Percentiles rank a stretch among this genome's conserved stretches.
Conservation (phyloP, 345 rosid species). For the Bretschneidera sinensis region DNA sequence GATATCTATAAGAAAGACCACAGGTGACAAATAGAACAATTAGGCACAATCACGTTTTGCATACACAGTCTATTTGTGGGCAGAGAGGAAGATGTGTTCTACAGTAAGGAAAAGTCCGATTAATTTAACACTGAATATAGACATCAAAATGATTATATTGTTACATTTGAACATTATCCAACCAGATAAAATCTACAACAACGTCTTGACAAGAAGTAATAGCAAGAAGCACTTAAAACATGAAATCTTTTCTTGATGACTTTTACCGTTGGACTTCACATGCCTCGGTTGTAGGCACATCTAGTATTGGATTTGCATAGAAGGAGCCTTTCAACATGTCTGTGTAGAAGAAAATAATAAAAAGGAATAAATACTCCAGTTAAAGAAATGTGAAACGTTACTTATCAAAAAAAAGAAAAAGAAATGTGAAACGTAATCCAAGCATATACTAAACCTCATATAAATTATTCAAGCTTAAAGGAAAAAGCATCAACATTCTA, state of each 20-base stretch:
- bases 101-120: background rate
- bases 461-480: background rate
- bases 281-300: conserved; percentile 63
- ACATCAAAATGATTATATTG: background rate
- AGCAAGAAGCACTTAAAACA: conserved; percentile 14
- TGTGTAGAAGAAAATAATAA: conserved; percentile 27
- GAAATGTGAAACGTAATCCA: background rate
- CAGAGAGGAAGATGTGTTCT: background rate
- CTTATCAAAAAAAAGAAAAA: too few species aligned
- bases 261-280: conserved; percentile 53
- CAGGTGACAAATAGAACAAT: conserved; percentile 9
- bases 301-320: conserved; percentile 78
- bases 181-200: conserved; percentile 11
- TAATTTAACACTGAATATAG: background rate
- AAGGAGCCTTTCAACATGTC: conserved; percentile 81
- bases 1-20: conserved; percentile 54
- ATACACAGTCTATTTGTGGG: background rate
- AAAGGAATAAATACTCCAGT: background rate
- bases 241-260: conserved; percentile 1
- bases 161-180: background rate
- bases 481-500: conserved; percentile 1
- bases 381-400: background rate
- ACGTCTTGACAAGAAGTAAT: background rate
- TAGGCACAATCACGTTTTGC: background rate
- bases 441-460: background rate